Evolutionary conservation across 768 basidiomycete genomes (phyloP), one percentile per base, ranked within the genome.

Genomic region (Chalciporus pseudorubinellus): DNA sequence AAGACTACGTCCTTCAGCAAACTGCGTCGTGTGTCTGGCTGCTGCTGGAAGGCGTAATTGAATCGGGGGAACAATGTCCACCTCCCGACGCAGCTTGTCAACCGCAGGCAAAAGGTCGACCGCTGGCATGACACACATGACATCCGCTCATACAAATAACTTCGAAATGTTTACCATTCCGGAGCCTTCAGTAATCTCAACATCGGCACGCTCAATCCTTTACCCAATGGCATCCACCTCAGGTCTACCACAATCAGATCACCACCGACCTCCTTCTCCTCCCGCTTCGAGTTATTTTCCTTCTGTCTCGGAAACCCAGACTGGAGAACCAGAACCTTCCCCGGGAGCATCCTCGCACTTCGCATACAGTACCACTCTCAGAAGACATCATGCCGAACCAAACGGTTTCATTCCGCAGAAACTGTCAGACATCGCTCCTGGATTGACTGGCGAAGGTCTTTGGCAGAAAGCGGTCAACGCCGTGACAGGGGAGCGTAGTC

Each of bases 281-380:
- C 90, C 90, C 0, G 90, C 90, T 0, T 90, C 89, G 3, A 78
- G 87, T 1, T 92, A 92, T 68, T 92, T 92, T 60, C 78, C 85
- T 0, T 66, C 80, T 1, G 76, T 83, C 28, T 74, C 79, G 73
- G 70, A 47, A 74, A 81, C 56, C 56, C 69, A 68, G 63, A 73
- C 38, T 33, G 70, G 50, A n/a, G 76, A 81, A 54, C 73, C 84
- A 10, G 76, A 81, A 29, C 82, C 85, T 0, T 75, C 81, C 0
- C 75, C 85, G 0, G 83, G 82, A 46, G 87, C 90, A 1, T 76
- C 79, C 26, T 66, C 80, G 4, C 90, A 92, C 62, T 92, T 92
- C 60, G 84, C 89, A 1, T 92, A 89, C 67, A 90, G 87, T 58
- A 92, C 89, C 0, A 89, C 86, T 0, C 74, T 92, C 18, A 72